phyloP scores from a whole-genome alignment of 352 stramenopile genomes.

The Phytopythium cucurbitacearum region DNA sequence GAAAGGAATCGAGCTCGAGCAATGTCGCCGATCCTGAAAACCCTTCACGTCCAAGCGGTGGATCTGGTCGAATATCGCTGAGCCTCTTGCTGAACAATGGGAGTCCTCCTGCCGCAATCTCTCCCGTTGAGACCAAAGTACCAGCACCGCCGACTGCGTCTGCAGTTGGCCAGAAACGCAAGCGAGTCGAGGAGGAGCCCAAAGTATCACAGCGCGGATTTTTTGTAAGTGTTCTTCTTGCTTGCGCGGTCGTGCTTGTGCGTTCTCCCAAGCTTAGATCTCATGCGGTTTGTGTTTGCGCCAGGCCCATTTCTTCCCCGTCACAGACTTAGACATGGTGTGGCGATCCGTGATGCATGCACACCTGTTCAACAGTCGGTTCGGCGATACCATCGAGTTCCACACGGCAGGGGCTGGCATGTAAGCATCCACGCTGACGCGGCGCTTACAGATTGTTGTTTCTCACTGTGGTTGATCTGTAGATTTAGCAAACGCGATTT shows the following conservation, averaged over 20 bases:
- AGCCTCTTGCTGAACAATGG: conserved; percentile 39
- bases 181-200: conserved; percentile 13
- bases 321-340: conserved; percentile 53
- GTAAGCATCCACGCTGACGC: conserved; percentile 23
- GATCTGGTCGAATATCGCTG: conserved; percentile 17
- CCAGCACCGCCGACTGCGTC: conserved; percentile 15
- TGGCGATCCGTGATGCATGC: conserved; percentile 61
- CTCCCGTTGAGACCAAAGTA: conserved; percentile 2
- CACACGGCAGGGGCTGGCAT: conserved; percentile 42
- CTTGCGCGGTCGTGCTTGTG: background rate
- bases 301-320: conserved; percentile 51
- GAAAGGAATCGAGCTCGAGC: background rate
- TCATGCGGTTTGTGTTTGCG: background rate
- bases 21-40: background rate
- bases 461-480: conserved; percentile 3
- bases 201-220: conserved; percentile 14
- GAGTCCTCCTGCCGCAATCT: conserved; percentile 5
- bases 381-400: conserved; percentile 63
- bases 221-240: conserved; percentile 23
- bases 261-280: background rate
- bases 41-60: background rate
- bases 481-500: conserved; percentile 66
- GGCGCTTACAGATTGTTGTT: background rate
- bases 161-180: conserved; percentile 21
- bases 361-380: conserved; percentile 51